Percentiles rank a stretch among this genome's conserved stretches.
phyloP scores from a whole-genome alignment of 1,284 basidiomycete genomes.

The Phellinidium pouzarii region DNA sequence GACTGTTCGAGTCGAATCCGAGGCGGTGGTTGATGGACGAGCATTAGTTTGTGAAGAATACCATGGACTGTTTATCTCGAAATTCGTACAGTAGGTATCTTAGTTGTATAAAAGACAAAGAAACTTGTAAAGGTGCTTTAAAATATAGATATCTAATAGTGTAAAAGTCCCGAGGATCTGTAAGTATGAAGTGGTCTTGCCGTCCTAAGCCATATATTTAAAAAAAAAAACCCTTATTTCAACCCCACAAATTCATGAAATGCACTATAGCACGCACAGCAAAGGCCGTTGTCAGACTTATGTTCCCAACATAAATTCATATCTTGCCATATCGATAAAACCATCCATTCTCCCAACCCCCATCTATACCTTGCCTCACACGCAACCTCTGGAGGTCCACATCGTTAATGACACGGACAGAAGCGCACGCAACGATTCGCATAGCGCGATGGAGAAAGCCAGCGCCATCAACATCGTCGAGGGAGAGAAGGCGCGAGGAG shows the following conservation, averaged over 20 bases:
- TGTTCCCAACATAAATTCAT: conserved; percentile 12
- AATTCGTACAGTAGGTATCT: too few relatives aligned
- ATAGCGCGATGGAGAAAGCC: conserved; percentile 11
- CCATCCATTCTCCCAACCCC: conserved; percentile 18
- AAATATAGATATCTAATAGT: too few relatives aligned
- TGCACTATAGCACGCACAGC: conserved; percentile 12
- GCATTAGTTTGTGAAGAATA: too few relatives aligned
- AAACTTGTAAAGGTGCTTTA: not conserved
- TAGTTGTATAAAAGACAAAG: too few relatives aligned
- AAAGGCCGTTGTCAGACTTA: conserved; percentile 16
- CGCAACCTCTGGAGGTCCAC: conserved; percentile 14
- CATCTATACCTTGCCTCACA: conserved; percentile 16
- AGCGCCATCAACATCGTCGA: not conserved
- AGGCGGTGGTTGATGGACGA: too few relatives aligned
- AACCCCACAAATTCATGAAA: not conserved
- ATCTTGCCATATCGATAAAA: conserved; percentile 14
- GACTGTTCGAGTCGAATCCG: too few relatives aligned
- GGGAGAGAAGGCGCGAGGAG: conserved; percentile 38
- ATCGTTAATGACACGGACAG: conserved; percentile 3
- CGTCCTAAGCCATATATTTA: too few relatives aligned
- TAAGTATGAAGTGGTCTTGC: too few relatives aligned
- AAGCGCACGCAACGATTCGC: conserved; percentile 14
- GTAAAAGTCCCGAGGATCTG: too few relatives aligned
- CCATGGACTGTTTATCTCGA: too few relatives aligned
- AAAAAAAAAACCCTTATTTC: too few relatives aligned